Conservation (phyloP, 495 filamentous ascomycete species). For the Usnea hakonensis region DNA sequence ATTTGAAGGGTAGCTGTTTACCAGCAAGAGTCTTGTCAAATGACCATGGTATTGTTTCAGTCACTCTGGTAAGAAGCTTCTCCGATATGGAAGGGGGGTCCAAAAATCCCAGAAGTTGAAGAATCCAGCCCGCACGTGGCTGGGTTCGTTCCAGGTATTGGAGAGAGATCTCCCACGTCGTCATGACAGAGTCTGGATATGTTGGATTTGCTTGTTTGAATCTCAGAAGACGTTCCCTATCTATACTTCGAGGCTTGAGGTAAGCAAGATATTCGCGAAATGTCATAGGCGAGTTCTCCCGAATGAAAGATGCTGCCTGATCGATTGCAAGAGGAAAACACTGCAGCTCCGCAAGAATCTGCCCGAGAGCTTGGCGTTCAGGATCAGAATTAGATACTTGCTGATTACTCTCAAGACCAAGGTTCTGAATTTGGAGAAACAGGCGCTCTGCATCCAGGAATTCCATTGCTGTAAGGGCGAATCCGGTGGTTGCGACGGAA, state of each 20-base stretch:
- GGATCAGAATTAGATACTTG: background rate
- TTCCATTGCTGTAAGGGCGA: conserved; percentile 6
- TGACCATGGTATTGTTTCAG: background rate
- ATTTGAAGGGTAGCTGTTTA: background rate
- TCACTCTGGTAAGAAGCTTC: background rate
- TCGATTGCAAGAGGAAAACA: conserved; percentile 9
- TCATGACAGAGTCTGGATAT: conserved; percentile 9
- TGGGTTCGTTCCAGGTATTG: conserved; percentile 1
- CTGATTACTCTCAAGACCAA: background rate
- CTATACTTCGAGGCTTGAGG: conserved; percentile 5
- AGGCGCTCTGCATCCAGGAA: background rate
- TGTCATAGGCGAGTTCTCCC: conserved; percentile 7
- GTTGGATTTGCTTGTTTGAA: conserved; percentile 10
- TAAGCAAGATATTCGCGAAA: conserved; percentile 5
- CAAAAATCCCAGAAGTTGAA: conserved; percentile 10
- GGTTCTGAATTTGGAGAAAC: conserved; percentile 1
- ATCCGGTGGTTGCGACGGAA: background rate
- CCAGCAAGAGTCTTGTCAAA: background rate
- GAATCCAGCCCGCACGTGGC: conserved; percentile 4
- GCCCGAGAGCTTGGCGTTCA: background rate
- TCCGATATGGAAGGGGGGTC: conserved; percentile 4
- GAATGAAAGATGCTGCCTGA: conserved; percentile 9
- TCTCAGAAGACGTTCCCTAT: conserved; percentile 5
- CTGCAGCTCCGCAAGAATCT: conserved; percentile 5
- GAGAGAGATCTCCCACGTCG: conserved; percentile 10